phyloP scores from a whole-genome alignment of 305 asterid genomes.

The Rubia peregrina region DNA sequence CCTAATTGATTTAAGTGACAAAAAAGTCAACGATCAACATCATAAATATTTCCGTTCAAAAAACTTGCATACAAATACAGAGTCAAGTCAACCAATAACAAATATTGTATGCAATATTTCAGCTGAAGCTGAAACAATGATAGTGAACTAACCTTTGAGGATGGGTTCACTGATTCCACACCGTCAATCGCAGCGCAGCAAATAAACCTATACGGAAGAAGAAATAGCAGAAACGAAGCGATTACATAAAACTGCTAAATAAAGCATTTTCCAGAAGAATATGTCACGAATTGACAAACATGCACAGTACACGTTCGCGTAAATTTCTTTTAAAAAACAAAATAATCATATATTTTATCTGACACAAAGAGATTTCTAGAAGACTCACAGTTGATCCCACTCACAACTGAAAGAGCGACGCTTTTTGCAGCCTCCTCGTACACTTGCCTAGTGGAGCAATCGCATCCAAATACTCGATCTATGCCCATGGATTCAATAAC shows the following conservation, averaged over 20 bases:
- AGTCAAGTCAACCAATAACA: not conserved
- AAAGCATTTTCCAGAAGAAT: not conserved
- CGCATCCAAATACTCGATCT: too few relatives aligned
- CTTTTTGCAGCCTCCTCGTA: too few relatives aligned
- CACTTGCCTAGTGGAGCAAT: too few relatives aligned
- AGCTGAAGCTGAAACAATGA: not conserved
- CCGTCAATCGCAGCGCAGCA: conserved; percentile 54
- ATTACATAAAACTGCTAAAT: not conserved
- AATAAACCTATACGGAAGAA: conserved; percentile 36
- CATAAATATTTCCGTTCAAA: not conserved
- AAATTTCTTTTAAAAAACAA: too few relatives aligned
- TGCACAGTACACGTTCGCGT: not conserved
- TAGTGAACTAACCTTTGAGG: conserved; percentile 43
- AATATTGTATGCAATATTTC: not conserved
- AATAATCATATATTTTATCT: too few relatives aligned
- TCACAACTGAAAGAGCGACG: too few relatives aligned
- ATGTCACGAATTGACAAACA: not conserved
- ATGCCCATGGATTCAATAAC: too few relatives aligned
- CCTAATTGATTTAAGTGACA: not conserved
- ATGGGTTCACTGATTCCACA: conserved; percentile 40
- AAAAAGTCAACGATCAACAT: not conserved
- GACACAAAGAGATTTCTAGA: too few relatives aligned
- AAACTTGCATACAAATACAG: not conserved
- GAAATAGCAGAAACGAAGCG: conserved; percentile 7
- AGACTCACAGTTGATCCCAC: conserved; percentile 90